A percentile compares a stretch with the other conserved stretches of the same genome.
Evolutionary conservation across 495 filamentous ascomycete genomes (phyloP).

Genomic region (Penicillium lagena): DNA sequence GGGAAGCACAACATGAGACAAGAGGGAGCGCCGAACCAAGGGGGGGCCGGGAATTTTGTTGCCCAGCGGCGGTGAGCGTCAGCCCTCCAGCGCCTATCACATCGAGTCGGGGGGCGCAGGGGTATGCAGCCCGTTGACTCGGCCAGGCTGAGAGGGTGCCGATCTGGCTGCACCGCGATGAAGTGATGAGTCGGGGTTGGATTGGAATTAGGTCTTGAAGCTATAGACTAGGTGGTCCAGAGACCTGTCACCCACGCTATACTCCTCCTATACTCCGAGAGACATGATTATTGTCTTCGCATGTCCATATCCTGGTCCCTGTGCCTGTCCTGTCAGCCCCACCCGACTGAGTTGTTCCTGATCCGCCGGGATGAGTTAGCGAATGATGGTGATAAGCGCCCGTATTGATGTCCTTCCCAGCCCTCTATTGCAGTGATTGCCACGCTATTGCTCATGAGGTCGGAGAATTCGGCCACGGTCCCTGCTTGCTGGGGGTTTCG

Average conservation of each 20-base stretch:
- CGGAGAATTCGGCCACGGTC: constrained; percentile 21
- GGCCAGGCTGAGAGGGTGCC: not conserved
- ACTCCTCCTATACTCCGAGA: too few species aligned
- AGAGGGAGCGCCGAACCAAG: constrained; percentile 9
- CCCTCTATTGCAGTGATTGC: not conserved
- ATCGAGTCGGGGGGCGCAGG: constrained; percentile 1
- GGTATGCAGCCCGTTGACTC: constrained; percentile 7
- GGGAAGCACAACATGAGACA: constrained; percentile 20
- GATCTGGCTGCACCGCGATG: not conserved
- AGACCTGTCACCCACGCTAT: too few species aligned
- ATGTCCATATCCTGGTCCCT: too few species aligned
- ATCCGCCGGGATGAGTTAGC: too few species aligned
- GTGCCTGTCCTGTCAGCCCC: too few species aligned
- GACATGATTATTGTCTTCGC: too few species aligned
- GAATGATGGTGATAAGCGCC: too few species aligned
- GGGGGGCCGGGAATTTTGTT: constrained; percentile 27
- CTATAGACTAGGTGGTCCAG: too few species aligned
- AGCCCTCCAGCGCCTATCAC: constrained; percentile 10
- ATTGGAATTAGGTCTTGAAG: too few species aligned
- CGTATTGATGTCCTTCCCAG: not conserved
- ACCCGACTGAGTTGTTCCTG: not conserved
- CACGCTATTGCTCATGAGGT: constrained; percentile 5
- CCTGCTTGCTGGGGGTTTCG: constrained; percentile 10
- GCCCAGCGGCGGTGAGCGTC: constrained; percentile 31
- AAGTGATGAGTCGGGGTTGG: too few species aligned